Base-by-base conservation (phyloP, 768 basidiomycete species). In the Macrolepiota albuminosa region DNA sequence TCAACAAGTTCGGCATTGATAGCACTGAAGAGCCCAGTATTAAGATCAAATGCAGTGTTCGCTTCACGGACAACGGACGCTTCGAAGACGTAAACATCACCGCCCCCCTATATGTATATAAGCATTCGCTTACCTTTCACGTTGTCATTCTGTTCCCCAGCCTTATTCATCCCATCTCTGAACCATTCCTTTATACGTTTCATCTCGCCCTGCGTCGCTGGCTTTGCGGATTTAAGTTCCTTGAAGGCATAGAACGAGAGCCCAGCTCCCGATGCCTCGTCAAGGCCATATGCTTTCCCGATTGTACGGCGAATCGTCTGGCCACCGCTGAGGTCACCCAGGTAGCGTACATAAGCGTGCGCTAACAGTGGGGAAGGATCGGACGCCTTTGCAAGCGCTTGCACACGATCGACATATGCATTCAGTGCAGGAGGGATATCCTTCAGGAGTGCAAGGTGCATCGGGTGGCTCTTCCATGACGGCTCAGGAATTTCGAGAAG, bases 261-360 rank as follows among this genome's bases (percentile, higher is more conserved):
- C 6, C 88, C 88, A n/a, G 77, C 63, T 1, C 80, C 83, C 13
- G 69, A 66, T n/a, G 71, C 75, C 34, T 78, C 76, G 55, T 84
- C 79, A 2, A 92, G 78, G 13, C 71, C 77, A 67, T 91, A 93
- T 14, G 87, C 82, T 69, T 88, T 87, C 16, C 79, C 78, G n/a
- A 91, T 70, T 37, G 76, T 77, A 45, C 82, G 76, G 26, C 84
- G 77, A 66, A 92, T 84, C 60, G 80, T 75, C 74, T 92, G 91
- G 1, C 91, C 91, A 6, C 91, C 90, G 47, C 85, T 88, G 36
- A 92, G 76, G 69, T 93, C 90, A 51, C 89, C 91, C 36, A 92
- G 80, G 71, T 92, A 92, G 37, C 89, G 81, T n/a, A 91, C 87
- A 67, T 92, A 92, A 1, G 90, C 79, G 70, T 93, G 91, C 0